Percentiles rank a stretch among this genome's conserved stretches.
These are phyloP conservation scores for Marchantia polymorpha DNA, from an alignment of 225 moss, liverwort and hornwort species.

Conservation along the genomic window DNA sequence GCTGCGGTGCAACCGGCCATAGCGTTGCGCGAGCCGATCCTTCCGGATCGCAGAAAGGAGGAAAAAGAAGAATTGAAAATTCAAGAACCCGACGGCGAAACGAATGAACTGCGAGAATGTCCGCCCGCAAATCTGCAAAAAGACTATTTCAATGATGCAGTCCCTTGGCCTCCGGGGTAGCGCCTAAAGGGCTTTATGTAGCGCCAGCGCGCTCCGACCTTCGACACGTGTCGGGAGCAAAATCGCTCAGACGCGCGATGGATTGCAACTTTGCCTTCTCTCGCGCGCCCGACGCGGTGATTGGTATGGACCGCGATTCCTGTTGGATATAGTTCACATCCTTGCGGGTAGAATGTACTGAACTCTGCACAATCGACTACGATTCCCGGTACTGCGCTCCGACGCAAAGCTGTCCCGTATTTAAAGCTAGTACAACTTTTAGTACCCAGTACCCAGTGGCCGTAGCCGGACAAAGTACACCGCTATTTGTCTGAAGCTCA, in stretches of 20 bases:
- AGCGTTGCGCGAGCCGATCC: too few species aligned
- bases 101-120: too few species aligned
- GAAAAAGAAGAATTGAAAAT: not conserved
- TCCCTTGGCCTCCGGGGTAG: too few species aligned
- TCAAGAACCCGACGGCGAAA: too few species aligned
- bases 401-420: not conserved
- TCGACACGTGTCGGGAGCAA: not conserved
- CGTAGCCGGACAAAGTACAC: not conserved
- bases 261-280: not conserved
- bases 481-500: too few species aligned
- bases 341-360: not conserved
- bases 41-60: not conserved
- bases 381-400: not conserved
- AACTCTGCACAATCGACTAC: not conserved
- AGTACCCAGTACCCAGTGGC: not conserved
- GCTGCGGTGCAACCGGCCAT: conserved; percentile 1
- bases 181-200: not conserved
- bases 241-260: not conserved
- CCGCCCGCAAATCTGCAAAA: too few species aligned
- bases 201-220: not conserved
- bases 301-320: conserved; percentile 2
- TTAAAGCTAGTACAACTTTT: not conserved
- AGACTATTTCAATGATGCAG: too few species aligned
- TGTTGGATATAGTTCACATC: not conserved
- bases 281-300: not conserved